Conservation (phyloP, 2,329 filamentous ascomycete genomes). For the Aureobasidium subglaciale region DNA sequence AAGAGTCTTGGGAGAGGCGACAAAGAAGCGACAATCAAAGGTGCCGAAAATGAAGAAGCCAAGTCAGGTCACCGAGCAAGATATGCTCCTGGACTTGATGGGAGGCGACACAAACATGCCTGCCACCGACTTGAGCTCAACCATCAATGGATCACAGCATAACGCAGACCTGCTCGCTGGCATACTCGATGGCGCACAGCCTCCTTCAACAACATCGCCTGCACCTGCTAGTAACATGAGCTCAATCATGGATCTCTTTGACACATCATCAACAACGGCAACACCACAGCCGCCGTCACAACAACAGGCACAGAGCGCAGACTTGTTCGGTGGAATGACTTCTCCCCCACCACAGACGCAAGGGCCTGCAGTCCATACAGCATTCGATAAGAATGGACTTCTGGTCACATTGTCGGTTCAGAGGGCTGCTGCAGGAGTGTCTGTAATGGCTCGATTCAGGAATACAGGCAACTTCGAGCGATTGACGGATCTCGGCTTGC, state of each 20-base stretch:
- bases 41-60: conserved; percentile 64
- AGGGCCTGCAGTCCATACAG: conserved; percentile 50
- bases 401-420: conserved; percentile 76
- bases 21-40: conserved; percentile 45
- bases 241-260: conserved; percentile 88
- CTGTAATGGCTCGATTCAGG: conserved; percentile 75
- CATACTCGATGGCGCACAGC: conserved; percentile 69
- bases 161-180: conserved; percentile 86
- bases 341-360: conserved; percentile 40
- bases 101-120: conserved; percentile 63
- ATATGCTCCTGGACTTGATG: conserved; percentile 88
- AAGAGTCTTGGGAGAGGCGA: conserved; percentile 75
- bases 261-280: conserved; percentile 37
- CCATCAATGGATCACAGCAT: conserved; percentile 53
- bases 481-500: conserved; percentile 71
- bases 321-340: conserved; percentile 40
- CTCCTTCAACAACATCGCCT: conserved; percentile 29
- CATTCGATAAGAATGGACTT: conserved; percentile 82
- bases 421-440: conserved; percentile 70
- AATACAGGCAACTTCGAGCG: conserved; percentile 62
- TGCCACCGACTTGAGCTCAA: conserved; percentile 46
- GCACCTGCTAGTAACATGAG: conserved; percentile 32
- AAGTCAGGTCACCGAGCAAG: conserved; percentile 80
- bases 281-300: conserved; percentile 36
- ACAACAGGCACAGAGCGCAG: conserved; percentile 28